These are phyloP conservation scores for Lyophyllum decastes DNA, from an alignment of 768 basidiomycete species.

Conservation along the genomic window DNA sequence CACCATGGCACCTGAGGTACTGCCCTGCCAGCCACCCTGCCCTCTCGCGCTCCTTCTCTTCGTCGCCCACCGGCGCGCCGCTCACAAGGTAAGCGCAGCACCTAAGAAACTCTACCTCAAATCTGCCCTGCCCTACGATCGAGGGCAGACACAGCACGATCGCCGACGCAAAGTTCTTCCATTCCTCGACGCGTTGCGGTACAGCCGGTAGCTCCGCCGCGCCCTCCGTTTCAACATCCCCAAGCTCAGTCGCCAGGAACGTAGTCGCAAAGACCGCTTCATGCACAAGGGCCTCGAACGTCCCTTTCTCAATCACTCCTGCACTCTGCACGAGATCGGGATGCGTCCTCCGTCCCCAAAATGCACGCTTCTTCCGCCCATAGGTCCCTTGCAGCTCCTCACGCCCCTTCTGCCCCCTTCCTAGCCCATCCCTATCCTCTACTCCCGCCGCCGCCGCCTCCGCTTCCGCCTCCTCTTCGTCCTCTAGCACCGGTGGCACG, in stretches of 20 bases:
- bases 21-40: constrained; percentile 67
- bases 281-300: constrained; percentile 78
- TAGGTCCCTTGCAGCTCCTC: constrained; percentile 19
- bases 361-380: constrained; percentile 64
- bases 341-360: constrained; percentile 78
- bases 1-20: constrained; percentile 62
- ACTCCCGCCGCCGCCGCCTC: constrained; percentile 21
- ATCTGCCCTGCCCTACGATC: constrained; percentile 51
- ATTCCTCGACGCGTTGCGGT: constrained; percentile 29
- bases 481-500: constrained; percentile 55
- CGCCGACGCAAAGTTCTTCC: constrained; percentile 66
- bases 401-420: constrained; percentile 31
- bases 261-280: constrained; percentile 81
- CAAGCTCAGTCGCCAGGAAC: constrained; percentile 35
- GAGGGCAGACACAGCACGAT: constrained; percentile 63
- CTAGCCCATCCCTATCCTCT: constrained; percentile 8
- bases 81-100: constrained; percentile 66
- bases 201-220: constrained; percentile 12
- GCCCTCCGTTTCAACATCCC: neutral
- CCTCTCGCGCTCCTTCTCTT: constrained; percentile 40
- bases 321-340: constrained; percentile 57
- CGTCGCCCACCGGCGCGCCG: constrained; percentile 48
- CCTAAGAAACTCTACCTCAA: constrained; percentile 71
- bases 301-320: constrained; percentile 59
- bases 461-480: constrained; percentile 35